These are phyloP conservation scores for Trametes cubensis DNA, from an alignment of 768 basidiomycete genomes.

Conservation along the genomic window DNA sequence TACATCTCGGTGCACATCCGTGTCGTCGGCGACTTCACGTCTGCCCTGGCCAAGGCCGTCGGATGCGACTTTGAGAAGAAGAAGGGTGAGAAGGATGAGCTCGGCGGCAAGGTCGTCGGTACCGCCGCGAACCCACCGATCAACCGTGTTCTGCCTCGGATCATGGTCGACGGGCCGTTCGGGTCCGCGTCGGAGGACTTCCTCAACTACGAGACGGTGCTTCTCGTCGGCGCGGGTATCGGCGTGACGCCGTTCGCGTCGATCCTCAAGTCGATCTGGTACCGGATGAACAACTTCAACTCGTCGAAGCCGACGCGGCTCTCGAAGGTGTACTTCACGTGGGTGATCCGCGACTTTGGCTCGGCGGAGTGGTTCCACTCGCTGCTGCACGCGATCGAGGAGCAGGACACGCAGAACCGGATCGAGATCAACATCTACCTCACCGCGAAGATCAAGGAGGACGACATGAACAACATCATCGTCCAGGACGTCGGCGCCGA, in stretches of 20 bases:
- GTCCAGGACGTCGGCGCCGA: constrained; percentile 93
- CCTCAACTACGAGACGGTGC: constrained; percentile 83
- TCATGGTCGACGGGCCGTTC: constrained; percentile 97
- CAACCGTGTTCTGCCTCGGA: constrained; percentile 77
- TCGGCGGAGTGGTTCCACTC: constrained; percentile 94
- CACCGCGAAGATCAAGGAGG: constrained; percentile 87
- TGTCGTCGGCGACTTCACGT: constrained; percentile 89
- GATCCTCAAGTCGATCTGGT: constrained; percentile 91
- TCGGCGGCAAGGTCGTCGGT: constrained; percentile 63
- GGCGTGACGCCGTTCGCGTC: constrained; percentile 97
- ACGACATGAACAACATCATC: constrained; percentile 92
- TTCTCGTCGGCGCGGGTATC: constrained; percentile 93
- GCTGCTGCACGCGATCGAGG: constrained; percentile 89
- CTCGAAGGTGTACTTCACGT: constrained; percentile 90
- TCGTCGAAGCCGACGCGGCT: constrained; percentile 75
- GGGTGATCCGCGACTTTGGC: constrained; percentile 94
- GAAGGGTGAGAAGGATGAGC: constrained; percentile 47
- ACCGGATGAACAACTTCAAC: constrained; percentile 90
- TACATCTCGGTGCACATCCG: constrained; percentile 94
- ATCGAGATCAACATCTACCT: constrained; percentile 96
- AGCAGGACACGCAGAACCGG: constrained; percentile 80
- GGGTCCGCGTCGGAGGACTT: constrained; percentile 92
- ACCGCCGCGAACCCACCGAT: constrained; percentile 59
- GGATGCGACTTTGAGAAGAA: constrained; percentile 79
- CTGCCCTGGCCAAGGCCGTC: constrained; percentile 75